Evolutionary conservation across 139 green algal genomes (phyloP), one percentile per base, ranked within the genome.

Genomic region (Haematococcus lacustris): DNA sequence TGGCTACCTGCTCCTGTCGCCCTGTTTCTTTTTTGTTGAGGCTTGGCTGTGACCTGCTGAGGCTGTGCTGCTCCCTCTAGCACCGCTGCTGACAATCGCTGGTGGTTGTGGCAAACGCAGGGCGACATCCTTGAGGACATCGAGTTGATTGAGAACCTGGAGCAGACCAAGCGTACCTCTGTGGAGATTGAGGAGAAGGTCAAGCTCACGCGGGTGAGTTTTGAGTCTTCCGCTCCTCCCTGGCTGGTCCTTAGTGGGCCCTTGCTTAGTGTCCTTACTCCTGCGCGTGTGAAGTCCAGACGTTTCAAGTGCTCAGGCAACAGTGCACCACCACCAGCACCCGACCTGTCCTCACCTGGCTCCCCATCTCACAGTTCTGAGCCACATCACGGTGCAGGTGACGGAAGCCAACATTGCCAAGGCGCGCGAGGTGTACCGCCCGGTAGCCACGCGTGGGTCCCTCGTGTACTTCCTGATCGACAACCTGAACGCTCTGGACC

Each of bases 111-210:
- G 7, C 28, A 30, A 41, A 26, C 68, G 3, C 74, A 93, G 83
- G 92, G 92, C 38, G 91, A 97, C 78, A 97, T 97, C 73, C 81
- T 97, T 38, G 92, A 97, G 67, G 92, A 97, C 76, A 91, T 93
- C 61, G 88, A 88, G 70, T 78, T 97, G 38, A 90, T 97, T 67
- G 90, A 96, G 77, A 90, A 89, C 74, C 82, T 97, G 70, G 92
- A 97, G 77, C 86, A 93, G 78, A 97, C 92, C 43, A 97, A 97
- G 84, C 76, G 80, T 57, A 95, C 91, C 0, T 88, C 92, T 0
- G 70, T 87, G 25, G 88, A 96, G 13, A 93, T 97, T 71, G 91
- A 88, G 66, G 76, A 93, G 57, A 92, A 93, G 80, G 92, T 96
- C 2, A 80, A 82, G 74, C 71, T 88, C 32, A 91, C 92, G 35